A percentile compares a stretch with the other conserved stretches of the same genome.
phyloP scores from a whole-genome alignment of 2,329 filamentous ascomycete genomes.

The Hypoxylon sp. region DNA sequence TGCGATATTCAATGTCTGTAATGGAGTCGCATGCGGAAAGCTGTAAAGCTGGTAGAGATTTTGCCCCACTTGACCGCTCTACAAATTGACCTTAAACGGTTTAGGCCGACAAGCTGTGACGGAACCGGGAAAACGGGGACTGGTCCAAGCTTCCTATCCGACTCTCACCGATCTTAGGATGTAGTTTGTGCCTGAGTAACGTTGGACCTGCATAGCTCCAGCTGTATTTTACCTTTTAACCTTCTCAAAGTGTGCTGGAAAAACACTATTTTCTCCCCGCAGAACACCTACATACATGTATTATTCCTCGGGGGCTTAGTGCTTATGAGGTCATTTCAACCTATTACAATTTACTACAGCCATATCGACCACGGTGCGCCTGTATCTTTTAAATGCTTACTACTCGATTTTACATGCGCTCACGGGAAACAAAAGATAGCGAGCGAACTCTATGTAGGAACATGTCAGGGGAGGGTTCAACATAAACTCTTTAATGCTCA shows the following conservation, averaged over 20 bases:
- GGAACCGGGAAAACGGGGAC: not conserved
- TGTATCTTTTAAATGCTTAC: slow-evolving; percentile 24
- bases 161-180: too few relatives aligned
- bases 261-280: slow-evolving; percentile 15
- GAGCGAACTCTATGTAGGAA: slow-evolving; percentile 8
- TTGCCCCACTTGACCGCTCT: slow-evolving; percentile 40
- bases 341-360: slow-evolving; percentile 4
- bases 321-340: slow-evolving; percentile 39
- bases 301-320: not conserved
- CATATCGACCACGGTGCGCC: slow-evolving; percentile 17
- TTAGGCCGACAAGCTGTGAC: slow-evolving; percentile 6
- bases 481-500: slow-evolving; percentile 10
- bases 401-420: slow-evolving; percentile 2
- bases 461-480: slow-evolving; percentile 15
- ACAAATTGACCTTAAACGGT: slow-evolving; percentile 11
- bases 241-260: too few relatives aligned
- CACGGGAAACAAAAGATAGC: slow-evolving; percentile 1
- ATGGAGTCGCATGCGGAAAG: slow-evolving; percentile 37
- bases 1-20: slow-evolving; percentile 21
- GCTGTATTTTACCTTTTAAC: too few relatives aligned
- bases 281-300: slow-evolving; percentile 2
- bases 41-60: slow-evolving; percentile 18
- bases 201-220: too few relatives aligned
- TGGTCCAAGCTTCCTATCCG: slow-evolving; percentile 9
- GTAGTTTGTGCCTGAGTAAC: too few relatives aligned